These are phyloP conservation scores for Ophiorrhiza pumila DNA, from an alignment of 257 asterid genomes.

Conservation along the genomic window DNA sequence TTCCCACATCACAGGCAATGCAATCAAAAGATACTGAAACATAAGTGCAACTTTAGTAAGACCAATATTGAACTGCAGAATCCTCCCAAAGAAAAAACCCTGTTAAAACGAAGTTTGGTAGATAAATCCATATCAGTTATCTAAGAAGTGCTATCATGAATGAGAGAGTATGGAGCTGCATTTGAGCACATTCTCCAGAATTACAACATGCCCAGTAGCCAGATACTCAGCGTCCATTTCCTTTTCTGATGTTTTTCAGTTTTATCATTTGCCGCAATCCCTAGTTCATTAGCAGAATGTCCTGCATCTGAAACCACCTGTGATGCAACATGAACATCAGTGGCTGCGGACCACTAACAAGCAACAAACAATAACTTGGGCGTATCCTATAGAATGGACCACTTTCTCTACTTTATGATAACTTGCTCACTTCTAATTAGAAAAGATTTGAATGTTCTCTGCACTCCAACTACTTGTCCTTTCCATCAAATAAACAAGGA, in stretches of 20 bases:
- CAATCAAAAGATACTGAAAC: no score
- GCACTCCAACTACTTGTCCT: no score
- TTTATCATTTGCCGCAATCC: conserved; percentile 81
- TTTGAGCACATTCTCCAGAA: not conserved
- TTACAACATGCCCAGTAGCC: not conserved
- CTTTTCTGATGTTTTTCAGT: conserved; percentile 45
- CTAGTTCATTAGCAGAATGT: conserved; percentile 90
- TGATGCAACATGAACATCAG: not conserved
- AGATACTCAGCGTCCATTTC: conserved; percentile 1
- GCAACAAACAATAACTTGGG: not conserved
- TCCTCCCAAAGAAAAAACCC: no score
- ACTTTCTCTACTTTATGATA: not conserved
- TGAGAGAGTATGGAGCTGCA: not conserved
- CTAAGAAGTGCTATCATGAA: not conserved
- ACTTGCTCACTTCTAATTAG: not conserved
- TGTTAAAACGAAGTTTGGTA: not conserved
- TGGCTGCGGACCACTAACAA: not conserved
- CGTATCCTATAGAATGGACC: not conserved
- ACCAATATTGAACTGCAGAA: not conserved
- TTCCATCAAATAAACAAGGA: not conserved
- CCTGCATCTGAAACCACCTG: conserved; percentile 89
- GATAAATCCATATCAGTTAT: not conserved
- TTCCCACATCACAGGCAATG: no score
- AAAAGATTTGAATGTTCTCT: no score
- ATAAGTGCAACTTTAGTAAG: no score